Conservation (phyloP, 371 early-diverging fungal species). For the Mucor piriformis region DNA sequence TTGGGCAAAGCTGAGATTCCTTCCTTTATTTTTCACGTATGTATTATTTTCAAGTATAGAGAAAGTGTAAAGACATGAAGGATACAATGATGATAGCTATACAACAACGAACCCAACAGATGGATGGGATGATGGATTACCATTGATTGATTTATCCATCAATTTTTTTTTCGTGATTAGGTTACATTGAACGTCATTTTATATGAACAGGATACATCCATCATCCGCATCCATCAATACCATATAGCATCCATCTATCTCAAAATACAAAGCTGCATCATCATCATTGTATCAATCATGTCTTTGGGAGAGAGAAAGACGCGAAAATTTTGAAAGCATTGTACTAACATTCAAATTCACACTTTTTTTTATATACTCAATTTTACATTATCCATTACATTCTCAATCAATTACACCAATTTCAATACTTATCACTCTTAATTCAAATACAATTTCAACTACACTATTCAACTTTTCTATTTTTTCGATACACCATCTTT, state of each 20-base stretch:
- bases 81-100: background rate
- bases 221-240: background rate
- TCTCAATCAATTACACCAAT: background rate
- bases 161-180: too few species aligned
- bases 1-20: constrained; percentile 17
- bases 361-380: background rate
- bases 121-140: background rate
- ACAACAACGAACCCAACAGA: background rate
- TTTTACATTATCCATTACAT: background rate
- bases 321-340: background rate
- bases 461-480: background rate
- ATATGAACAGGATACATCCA: background rate
- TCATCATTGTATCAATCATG: background rate
- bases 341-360: constrained; percentile 2
- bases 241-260: background rate
- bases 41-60: constrained; percentile 12
- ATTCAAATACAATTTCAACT: background rate
- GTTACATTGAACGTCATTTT: too few species aligned
- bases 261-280: background rate
- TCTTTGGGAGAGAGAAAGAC: background rate
- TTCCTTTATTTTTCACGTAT: constrained; percentile 36
- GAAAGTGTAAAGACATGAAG: constrained; percentile 5
- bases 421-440: background rate
- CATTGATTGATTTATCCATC: too few species aligned
- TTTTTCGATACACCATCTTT: background rate